Conservation (phyloP, 192 early-diverging fungal genomes). For the Coemansia javaensis region DNA sequence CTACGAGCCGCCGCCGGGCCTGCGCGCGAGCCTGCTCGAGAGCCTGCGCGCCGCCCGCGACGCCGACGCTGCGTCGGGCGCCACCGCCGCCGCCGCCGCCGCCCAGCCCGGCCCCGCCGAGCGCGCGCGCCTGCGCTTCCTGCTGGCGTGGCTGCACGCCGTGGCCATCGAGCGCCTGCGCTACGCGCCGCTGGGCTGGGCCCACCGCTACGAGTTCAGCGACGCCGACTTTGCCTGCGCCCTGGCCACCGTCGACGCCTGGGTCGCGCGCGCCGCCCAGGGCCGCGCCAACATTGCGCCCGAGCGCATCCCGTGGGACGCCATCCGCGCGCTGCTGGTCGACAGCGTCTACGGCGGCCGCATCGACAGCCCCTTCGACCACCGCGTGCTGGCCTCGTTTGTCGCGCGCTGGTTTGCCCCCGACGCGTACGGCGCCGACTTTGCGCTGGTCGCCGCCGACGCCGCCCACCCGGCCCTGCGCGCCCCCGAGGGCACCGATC, state of each 20-base stretch:
- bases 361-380: conserved; percentile 91
- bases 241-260: conserved; percentile 79
- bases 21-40: conserved; percentile 88
- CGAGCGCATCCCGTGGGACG: conserved; percentile 94
- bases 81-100: background rate
- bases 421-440: conserved; percentile 74
- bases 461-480: conserved; percentile 45
- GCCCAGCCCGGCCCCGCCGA: conserved; percentile 71
- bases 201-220: conserved; percentile 96
- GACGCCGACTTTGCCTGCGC: conserved; percentile 96
- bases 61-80: too few relatives aligned
- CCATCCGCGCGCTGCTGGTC: conserved; percentile 77
- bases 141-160: conserved; percentile 95
- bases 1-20: conserved; percentile 94
- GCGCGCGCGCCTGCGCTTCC: conserved; percentile 83
- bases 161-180: conserved; percentile 93
- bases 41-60: conserved; percentile 56
- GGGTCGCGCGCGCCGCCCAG: conserved; percentile 76
- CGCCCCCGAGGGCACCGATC: conserved; percentile 81
- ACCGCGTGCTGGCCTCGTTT: conserved; percentile 78
- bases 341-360: conserved; percentile 96
- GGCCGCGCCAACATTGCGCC: conserved; percentile 89
- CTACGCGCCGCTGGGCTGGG: conserved; percentile 97
- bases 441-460: conserved; percentile 60
- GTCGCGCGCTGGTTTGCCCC: conserved; percentile 77